phyloP scores from a whole-genome alignment of 371 early-diverging fungal species.

The Mucor velutinosus region DNA sequence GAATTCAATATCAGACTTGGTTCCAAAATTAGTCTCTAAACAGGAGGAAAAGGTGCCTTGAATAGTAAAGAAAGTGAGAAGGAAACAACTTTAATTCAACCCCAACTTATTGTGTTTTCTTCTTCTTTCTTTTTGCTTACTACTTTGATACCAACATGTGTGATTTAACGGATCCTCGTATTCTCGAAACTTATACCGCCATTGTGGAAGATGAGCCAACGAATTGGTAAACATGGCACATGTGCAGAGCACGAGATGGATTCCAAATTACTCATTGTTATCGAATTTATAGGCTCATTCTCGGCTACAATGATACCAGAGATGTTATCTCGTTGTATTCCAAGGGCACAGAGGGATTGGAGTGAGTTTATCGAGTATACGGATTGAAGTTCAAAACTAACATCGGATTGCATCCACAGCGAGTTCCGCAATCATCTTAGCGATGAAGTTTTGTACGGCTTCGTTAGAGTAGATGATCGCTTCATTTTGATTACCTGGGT shows the following conservation, averaged over 20 bases:
- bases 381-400: background rate
- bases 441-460: slow-evolving; percentile 71
- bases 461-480: slow-evolving; percentile 62
- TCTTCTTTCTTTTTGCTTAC: background rate
- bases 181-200: slow-evolving; percentile 63
- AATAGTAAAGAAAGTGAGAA: slow-evolving; percentile 3
- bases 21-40: slow-evolving; percentile 4
- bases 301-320: slow-evolving; percentile 73
- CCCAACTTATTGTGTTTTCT: slow-evolving; percentile 4
- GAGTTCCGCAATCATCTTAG: slow-evolving; percentile 60
- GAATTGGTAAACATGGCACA: slow-evolving; percentile 50
- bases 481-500: slow-evolving; percentile 71
- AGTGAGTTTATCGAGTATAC: slow-evolving; percentile 16
- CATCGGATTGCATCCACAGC: slow-evolving; percentile 13
- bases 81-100: slow-evolving; percentile 1
- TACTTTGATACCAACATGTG: slow-evolving; percentile 42
- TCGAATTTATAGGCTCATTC: slow-evolving; percentile 55
- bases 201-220: slow-evolving; percentile 54
- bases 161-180: slow-evolving; percentile 69
- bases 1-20: background rate
- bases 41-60: slow-evolving; percentile 12
- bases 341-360: slow-evolving; percentile 62
- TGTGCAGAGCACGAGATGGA: background rate
- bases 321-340: slow-evolving; percentile 71
- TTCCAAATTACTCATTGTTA: background rate